Evolutionary conservation across 1,139 yeast species (phyloP).

Genomic region (Suhomyces wounanorum): DNA sequence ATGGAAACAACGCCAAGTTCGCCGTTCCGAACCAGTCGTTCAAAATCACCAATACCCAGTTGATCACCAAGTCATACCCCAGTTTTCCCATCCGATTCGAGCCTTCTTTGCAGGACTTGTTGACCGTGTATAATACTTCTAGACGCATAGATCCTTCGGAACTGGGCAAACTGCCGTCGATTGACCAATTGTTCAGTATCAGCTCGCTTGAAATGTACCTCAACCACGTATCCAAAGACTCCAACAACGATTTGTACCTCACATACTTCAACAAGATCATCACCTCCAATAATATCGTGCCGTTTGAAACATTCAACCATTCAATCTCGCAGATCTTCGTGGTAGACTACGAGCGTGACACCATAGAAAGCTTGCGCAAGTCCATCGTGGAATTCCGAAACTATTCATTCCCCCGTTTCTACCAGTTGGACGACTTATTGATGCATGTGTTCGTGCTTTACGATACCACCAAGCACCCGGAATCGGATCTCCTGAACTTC

Average conservation of each 20-base stretch:
- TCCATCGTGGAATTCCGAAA: conserved; percentile 47
- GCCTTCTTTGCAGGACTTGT: conserved; percentile 42
- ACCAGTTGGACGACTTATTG: conserved; percentile 59
- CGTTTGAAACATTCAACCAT: conserved; percentile 89
- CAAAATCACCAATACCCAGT: conserved; percentile 43
- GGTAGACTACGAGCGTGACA: conserved; percentile 50
- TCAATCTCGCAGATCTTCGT: conserved; percentile 81
- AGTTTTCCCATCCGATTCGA: conserved; percentile 50
- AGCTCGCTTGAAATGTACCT: conserved; percentile 41
- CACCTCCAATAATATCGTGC: conserved; percentile 63
- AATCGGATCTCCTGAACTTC: conserved; percentile 24
- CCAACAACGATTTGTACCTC: conserved; percentile 46
- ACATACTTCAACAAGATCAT: conserved; percentile 62
- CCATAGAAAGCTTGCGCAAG: conserved; percentile 47
- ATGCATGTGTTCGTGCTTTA: conserved; percentile 47
- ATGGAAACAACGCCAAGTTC: conserved; percentile 51
- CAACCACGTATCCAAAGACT: conserved; percentile 19
- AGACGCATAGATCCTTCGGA: conserved; percentile 6
- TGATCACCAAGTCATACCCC: conserved; percentile 45
- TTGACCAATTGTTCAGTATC: conserved; percentile 41
- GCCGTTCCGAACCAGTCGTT: conserved; percentile 38
- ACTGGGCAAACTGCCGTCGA: conserved; percentile 11
- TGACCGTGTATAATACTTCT: conserved; percentile 34
- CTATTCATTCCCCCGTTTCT: conserved; percentile 54
- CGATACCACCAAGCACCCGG: conserved; percentile 24